Base-by-base conservation (phyloP, 1,139 yeast genomes). In the Sugiyamaella novakii region DNA sequence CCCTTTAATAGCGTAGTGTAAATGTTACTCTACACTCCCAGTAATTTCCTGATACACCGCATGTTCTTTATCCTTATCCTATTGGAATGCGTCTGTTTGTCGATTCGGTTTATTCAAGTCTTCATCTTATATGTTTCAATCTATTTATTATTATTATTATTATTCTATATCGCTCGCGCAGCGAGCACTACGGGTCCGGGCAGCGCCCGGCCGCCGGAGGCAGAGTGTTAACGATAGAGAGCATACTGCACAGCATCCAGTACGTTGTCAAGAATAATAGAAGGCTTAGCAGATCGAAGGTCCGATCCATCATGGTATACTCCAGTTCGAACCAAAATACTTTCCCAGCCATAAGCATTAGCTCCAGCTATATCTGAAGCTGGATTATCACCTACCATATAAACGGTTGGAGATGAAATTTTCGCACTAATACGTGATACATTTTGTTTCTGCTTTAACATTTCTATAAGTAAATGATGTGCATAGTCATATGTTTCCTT, bases 311-410 rank as follows among this genome's bases (percentile, higher is more conserved):
- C 92, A 51, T 75, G 73, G 64, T 80, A 92, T 2, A 92, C 98
- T 0, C 98, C 98, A 0, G 97, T 86, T 55, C 83, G 75, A 34
- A 92, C 87, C 40, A 92, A 75, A 40, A 88, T 77, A 15, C 92
- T 83, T 45, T 84, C 81, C 98, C 98, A 92, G 1, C 96, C 96
- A 63, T 82, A 81, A 51, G 74, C 74, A 60, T 85, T 84, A 1
- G 96, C 98, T 0, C 98, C 98, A 54, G 77, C 76, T 43, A 92
- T 92, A 64, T 92, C 98, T 46, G 91, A 81, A 22, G 84, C 92
- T 2, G 97, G 98, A 66, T 92, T 92, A 68, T 92, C 98, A 21
- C 98, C 98, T 25, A 92, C 87, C 98, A 92, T 92, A 69, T 76
- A 91, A 1, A 92, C 84, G 21, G 33, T 41, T 10, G 29, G 52